Evolutionary conservation across 2,329 filamentous ascomycete genomes (phyloP), one percentile per base, ranked within the genome.

Genomic region (Colletotrichum brevisporum): DNA sequence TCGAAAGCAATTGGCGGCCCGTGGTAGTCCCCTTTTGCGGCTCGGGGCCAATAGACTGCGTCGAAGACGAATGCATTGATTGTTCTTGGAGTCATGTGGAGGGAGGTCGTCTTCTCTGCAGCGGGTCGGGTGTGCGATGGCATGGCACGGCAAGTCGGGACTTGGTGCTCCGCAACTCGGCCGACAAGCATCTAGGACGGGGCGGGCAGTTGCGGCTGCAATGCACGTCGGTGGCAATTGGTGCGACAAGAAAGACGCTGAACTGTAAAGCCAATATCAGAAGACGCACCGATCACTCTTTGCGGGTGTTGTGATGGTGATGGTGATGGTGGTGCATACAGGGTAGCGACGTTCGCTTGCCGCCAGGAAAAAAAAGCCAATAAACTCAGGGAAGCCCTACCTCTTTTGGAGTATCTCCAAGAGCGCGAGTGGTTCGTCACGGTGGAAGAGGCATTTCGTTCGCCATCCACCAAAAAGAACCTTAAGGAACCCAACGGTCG

Each of bases 81-180:
- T 47, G 53, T 54, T 43, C 41, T 43, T 36, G 31, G 31, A 36
- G 10, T 8, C 31, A 36, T 9, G 31, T 9, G 31, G 31, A 9
- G 31, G 45, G 45, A 47, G 45, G 45, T 47, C 43, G 43, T 47
- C 31, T 36, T 8, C 31, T 36, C 31, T 36, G 31, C 45, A 18
- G 45, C 45, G 15, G 45, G 18, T 16, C 45, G 6, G 18, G 18
- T 18, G 45, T 16, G 45, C 45, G 45, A 15, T n/a, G 45, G 45
- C 45, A 18, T 16, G 15, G 18, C 21, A 24, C 8, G 16, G 45
- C 16, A 18, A 16, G 45, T 15, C 15, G 16, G 5, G 16, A 16
- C 9, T 47, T 53, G 16, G 47, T 41, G n/a, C 27, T 56, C 66
- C 50, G 55, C 45, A 66, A 69, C 55, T 61, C 66, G 66, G 66